Percentiles rank a stretch among this genome's conserved stretches.
phyloP scores from a whole-genome alignment of 306 rosid species.

The Luffa acutangula region DNA sequence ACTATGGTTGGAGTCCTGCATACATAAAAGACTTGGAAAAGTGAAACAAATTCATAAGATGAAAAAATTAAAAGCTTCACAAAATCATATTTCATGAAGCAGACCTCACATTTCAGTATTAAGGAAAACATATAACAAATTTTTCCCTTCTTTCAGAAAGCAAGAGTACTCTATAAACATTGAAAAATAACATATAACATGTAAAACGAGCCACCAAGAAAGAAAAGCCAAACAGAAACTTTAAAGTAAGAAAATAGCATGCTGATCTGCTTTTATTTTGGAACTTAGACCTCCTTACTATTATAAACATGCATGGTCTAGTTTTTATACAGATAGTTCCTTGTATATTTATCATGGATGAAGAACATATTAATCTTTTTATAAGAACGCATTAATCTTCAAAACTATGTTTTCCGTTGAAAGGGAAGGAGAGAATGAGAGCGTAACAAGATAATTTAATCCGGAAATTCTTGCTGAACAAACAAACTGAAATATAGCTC shows the following conservation, averaged over 20 bases:
- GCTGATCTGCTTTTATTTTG: not conserved
- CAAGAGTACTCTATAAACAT: not conserved
- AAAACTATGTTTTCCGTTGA: not conserved
- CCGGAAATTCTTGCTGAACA: not conserved
- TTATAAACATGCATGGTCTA: not conserved
- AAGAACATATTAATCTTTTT: not conserved
- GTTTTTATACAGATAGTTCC: not conserved
- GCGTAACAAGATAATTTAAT: not conserved
- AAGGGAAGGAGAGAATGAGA: not conserved
- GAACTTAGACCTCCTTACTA: not conserved
- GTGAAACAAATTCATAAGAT: not conserved
- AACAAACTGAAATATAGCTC: not conserved
- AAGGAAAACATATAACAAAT: not conserved
- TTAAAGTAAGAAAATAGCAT: not conserved
- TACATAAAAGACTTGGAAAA: constrained; percentile 3
- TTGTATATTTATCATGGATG: not conserved
- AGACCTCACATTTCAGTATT: not conserved
- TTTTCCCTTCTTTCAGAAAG: not conserved
- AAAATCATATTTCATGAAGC: not conserved
- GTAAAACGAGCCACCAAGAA: not conserved
- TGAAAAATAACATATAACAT: not conserved
- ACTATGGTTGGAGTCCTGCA: constrained; percentile 39
- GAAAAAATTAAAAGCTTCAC: not conserved
- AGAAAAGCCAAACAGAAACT: not conserved
- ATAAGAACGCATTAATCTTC: not conserved